Evolutionary conservation across 257 asterid genomes (phyloP).

Genomic region (Mitragyna speciosa): DNA sequence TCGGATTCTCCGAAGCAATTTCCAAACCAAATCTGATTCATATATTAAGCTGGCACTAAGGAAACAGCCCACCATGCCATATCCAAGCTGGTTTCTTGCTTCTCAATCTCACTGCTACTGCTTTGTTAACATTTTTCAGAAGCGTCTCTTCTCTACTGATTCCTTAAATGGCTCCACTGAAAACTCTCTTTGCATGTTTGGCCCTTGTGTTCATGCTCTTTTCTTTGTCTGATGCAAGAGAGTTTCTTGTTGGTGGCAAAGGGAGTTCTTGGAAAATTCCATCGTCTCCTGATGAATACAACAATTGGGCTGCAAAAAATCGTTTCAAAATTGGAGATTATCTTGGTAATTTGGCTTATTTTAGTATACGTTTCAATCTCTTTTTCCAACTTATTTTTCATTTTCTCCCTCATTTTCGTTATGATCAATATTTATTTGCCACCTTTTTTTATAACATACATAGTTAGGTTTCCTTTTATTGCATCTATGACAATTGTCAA

Average conservation of each 20-base stretch:
- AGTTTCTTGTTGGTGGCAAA: slow-evolving; percentile 35
- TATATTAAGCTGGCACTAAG: neutral
- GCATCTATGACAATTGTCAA: too few relatives aligned
- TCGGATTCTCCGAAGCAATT: slow-evolving; percentile 18
- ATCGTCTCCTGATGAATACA: slow-evolving; percentile 41
- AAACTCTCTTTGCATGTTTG: slow-evolving; percentile 26
- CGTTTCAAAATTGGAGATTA: slow-evolving; percentile 62
- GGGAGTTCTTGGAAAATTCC: slow-evolving; percentile 55
- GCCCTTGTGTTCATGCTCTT: slow-evolving; percentile 17
- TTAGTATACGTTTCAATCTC: neutral
- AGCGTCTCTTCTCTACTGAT: neutral
- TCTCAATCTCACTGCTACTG: neutral
- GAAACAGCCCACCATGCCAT: neutral
- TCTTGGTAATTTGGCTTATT: slow-evolving; percentile 36
- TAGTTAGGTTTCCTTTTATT: neutral
- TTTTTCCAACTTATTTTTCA: neutral
- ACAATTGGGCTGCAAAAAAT: slow-evolving; percentile 44
- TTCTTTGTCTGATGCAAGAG: slow-evolving; percentile 39
- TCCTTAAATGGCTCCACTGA: slow-evolving; percentile 36
- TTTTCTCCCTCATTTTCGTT: neutral
- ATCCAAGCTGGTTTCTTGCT: neutral
- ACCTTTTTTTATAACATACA: neutral
- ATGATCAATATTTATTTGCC: neutral
- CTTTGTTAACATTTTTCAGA: neutral
- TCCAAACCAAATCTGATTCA: neutral